Evolutionary conservation across 176 grass and related monocot genomes (phyloP).

Genomic region (Saccharum officinarum): DNA sequence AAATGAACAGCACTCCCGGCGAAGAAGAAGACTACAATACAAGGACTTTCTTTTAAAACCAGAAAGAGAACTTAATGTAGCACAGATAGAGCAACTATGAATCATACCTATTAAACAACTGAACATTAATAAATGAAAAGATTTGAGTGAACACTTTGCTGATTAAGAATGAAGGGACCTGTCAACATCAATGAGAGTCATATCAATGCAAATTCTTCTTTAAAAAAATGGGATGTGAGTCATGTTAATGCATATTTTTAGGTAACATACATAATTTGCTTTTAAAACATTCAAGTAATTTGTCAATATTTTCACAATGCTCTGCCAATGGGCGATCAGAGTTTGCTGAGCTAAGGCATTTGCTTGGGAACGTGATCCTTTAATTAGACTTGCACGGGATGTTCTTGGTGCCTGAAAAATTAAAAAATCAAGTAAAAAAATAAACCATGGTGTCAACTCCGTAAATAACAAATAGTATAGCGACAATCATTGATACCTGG

Average conservation of each 20-base stretch:
- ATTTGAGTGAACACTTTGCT: slow-evolving; percentile 97
- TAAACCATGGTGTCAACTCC: neutral
- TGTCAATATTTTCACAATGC: slow-evolving; percentile 94
- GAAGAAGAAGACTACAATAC: slow-evolving; percentile 81
- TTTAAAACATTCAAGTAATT: slow-evolving; percentile 87
- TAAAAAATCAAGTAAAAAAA: slow-evolving; percentile 4
- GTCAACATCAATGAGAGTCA: slow-evolving; percentile 27
- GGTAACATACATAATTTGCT: slow-evolving; percentile 83
- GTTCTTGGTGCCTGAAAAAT: slow-evolving; percentile 87
- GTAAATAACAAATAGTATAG: neutral
- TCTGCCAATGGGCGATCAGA: slow-evolving; percentile 98
- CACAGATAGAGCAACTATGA: slow-evolving; percentile 23
- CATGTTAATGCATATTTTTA: slow-evolving; percentile 2
- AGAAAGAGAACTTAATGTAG: slow-evolving; percentile 20
- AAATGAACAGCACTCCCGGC: slow-evolving; percentile 99
- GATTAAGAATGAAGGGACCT: slow-evolving; percentile 93
- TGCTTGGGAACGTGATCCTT: slow-evolving; percentile 96
- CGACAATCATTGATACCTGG: slow-evolving; percentile 54
- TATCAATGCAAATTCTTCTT: slow-evolving; percentile 28
- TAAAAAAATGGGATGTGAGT: slow-evolving; percentile 5
- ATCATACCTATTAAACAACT: slow-evolving; percentile 94
- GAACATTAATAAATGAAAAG: slow-evolving; percentile 99
- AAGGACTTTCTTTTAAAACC: slow-evolving; percentile 30
- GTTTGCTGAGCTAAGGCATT: slow-evolving; percentile 95
- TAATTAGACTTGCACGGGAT: slow-evolving; percentile 91